phyloP scores from a whole-genome alignment of 1,139 yeast species.

The Entelexis paramagnoliae region DNA sequence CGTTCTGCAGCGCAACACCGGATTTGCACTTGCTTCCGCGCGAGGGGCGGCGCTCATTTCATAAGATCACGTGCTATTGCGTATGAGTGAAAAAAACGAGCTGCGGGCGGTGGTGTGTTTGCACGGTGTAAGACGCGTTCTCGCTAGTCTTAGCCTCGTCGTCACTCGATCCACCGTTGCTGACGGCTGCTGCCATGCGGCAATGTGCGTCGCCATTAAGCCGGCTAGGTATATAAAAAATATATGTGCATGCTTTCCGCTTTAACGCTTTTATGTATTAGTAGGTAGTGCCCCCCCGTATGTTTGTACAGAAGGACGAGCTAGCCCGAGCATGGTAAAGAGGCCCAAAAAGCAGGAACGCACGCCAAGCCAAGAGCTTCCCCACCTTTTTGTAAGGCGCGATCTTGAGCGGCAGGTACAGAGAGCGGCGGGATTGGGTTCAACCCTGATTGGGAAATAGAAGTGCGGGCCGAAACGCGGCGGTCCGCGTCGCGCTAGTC shows the following conservation, averaged over 20 bases:
- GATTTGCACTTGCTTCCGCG: no score
- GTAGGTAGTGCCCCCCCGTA: no score
- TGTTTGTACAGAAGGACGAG: neutral
- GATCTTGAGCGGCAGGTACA: neutral
- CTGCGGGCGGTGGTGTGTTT: neutral
- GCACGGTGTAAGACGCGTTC: neutral
- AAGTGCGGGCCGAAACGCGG: no score
- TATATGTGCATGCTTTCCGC: no score
- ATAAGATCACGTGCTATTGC: slow-evolving; percentile 2
- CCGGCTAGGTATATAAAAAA: no score
- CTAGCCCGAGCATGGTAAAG: neutral
- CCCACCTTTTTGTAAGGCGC: neutral
- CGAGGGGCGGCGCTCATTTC: neutral
- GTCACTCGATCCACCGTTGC: no score
- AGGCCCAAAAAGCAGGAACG: neutral
- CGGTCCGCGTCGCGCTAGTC: no score
- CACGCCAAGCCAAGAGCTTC: neutral
- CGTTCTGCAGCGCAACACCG: no score
- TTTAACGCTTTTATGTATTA: no score
- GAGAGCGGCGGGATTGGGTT: slow-evolving; percentile 1
- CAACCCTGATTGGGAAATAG: neutral
- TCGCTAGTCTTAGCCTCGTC: neutral
- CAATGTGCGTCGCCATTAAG: no score
- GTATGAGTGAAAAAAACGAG: neutral
- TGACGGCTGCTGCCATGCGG: no score